Percentiles rank a stretch among this genome's conserved stretches.
Evolutionary conservation across 1,284 basidiomycete species (phyloP).

Genomic region (Volvariella volvacea): DNA sequence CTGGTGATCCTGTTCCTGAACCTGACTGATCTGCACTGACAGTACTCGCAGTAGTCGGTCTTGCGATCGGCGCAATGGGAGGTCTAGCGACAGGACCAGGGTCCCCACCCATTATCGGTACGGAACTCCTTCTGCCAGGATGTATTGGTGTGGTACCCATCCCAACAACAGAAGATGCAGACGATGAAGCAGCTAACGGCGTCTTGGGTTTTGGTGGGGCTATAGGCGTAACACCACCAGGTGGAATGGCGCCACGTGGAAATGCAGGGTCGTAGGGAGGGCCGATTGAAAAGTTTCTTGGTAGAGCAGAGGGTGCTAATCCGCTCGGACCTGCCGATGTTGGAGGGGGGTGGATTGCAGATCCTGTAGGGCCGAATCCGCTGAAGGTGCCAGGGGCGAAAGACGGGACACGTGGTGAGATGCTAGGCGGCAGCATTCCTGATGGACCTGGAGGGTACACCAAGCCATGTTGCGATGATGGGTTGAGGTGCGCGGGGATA

Average conservation of each 20-base stretch:
- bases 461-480: constrained; percentile 27
- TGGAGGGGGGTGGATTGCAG: constrained; percentile 9
- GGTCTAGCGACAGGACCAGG: constrained; percentile 62
- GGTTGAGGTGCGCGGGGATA: constrained; percentile 28
- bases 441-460: constrained; percentile 38
- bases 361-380: constrained; percentile 14
- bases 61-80: constrained; percentile 38
- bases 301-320: constrained; percentile 46
- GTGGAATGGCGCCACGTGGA: constrained; percentile 20
- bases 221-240: constrained; percentile 49
- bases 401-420: constrained; percentile 43
- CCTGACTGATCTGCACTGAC: constrained; percentile 44
- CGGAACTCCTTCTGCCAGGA: constrained; percentile 25
- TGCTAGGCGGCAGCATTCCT: constrained; percentile 38
- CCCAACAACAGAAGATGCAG: constrained; percentile 15
- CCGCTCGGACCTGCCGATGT: constrained; percentile 14
- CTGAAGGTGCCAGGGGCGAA: constrained; percentile 45
- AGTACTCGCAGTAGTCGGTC: constrained; percentile 29
- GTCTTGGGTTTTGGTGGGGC: constrained; percentile 42
- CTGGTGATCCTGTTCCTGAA: constrained; percentile 45
- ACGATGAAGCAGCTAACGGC: constrained; percentile 20
- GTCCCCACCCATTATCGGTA: constrained; percentile 20
- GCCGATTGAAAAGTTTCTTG: constrained; percentile 24
- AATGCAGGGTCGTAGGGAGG: constrained; percentile 9
- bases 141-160: constrained; percentile 17